phyloP scores from a whole-genome alignment of 352 stramenopile genomes.

The Pythium rishiriense region DNA sequence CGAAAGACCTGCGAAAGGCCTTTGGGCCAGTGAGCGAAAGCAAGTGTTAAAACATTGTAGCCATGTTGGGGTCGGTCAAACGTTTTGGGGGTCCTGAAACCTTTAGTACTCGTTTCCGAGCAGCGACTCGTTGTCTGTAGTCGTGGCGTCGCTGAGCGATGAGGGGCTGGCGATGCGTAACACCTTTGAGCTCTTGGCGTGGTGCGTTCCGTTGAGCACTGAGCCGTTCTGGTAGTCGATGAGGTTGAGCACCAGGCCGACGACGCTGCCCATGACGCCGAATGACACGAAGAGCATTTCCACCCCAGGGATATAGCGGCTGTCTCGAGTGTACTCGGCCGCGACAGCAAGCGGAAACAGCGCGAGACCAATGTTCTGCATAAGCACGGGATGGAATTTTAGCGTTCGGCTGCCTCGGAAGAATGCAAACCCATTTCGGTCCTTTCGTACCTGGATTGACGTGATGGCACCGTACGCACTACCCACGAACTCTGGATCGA shows the following conservation, averaged over 20 bases:
- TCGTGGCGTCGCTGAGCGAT: constrained; percentile 43
- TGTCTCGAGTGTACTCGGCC: constrained; percentile 66
- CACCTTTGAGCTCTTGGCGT: constrained; percentile 7
- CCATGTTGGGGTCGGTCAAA: neutral
- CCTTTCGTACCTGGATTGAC: constrained; percentile 75
- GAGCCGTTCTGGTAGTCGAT: constrained; percentile 79
- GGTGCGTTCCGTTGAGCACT: constrained; percentile 64
- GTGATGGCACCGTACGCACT: constrained; percentile 93
- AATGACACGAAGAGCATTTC: constrained; percentile 85
- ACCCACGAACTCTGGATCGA: constrained; percentile 85
- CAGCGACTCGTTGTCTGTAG: constrained; percentile 58
- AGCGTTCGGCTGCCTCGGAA: too few relatives aligned
- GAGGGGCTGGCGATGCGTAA: constrained; percentile 26
- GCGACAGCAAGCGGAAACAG: constrained; percentile 79
- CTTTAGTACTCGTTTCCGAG: constrained; percentile 55
- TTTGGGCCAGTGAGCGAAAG: neutral
- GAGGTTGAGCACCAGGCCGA: constrained; percentile 72
- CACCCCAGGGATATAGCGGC: constrained; percentile 77
- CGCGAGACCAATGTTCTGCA: constrained; percentile 79
- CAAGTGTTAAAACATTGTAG: neutral
- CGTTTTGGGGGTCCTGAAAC: neutral
- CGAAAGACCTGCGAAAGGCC: too few relatives aligned
- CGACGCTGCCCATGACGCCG: constrained; percentile 66
- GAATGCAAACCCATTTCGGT: too few relatives aligned
- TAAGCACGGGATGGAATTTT: neutral